Evolutionary conservation across 768 basidiomycete genomes (phyloP).

Genomic region (Mycena galericulata): DNA sequence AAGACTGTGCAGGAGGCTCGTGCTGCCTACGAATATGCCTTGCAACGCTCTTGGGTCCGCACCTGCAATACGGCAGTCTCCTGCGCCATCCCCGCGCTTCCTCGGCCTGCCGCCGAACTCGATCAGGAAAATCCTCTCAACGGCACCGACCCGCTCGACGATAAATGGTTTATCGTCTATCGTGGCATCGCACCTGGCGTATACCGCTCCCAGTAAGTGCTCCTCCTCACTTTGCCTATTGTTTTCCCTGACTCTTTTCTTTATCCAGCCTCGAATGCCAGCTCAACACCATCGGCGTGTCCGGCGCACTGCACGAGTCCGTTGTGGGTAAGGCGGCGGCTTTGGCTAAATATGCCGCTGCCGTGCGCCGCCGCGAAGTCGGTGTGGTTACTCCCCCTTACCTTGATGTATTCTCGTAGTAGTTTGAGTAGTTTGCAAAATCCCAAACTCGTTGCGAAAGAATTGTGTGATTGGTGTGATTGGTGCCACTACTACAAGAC

Average conservation of each 20-base stretch:
- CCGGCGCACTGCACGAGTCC: background rate
- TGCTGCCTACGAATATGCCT: background rate
- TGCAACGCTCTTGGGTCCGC: background rate
- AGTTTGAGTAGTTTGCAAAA: too few species aligned
- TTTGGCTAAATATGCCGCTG: background rate
- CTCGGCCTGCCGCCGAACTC: background rate
- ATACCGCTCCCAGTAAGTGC: background rate
- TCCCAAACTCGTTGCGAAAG: too few species aligned
- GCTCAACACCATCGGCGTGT: background rate
- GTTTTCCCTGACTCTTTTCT: background rate
- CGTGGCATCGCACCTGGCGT: background rate
- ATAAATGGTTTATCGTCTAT: background rate
- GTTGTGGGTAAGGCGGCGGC: background rate
- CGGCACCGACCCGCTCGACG: background rate
- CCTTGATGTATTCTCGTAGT: too few species aligned
- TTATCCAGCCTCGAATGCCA: conserved; percentile 5
- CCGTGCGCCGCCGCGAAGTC: background rate
- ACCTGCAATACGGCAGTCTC: background rate
- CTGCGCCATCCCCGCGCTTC: background rate
- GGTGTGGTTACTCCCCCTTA: background rate
- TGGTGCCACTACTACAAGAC: too few species aligned
- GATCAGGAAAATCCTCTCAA: background rate
- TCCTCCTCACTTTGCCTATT: background rate
- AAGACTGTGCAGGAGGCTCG: background rate
- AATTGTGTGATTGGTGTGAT: too few species aligned